Evolutionary conservation across 2,329 filamentous ascomycete genomes (phyloP).

Genomic region (Botrytis deweyae): DNA sequence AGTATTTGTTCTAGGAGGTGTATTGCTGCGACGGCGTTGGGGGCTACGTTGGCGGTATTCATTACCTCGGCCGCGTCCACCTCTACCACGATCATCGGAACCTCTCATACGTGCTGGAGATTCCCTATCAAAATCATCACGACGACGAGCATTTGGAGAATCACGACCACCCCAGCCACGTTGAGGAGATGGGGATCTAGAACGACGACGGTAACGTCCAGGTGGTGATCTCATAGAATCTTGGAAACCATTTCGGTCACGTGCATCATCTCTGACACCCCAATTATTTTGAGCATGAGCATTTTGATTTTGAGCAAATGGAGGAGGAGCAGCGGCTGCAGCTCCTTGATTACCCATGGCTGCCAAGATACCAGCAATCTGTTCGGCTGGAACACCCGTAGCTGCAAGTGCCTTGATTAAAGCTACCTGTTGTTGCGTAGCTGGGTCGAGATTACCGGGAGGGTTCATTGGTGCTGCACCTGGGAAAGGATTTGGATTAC

Average conservation of each 20-base stretch:
- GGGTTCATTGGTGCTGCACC: constrained; percentile 41
- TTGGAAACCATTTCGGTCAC: constrained; percentile 55
- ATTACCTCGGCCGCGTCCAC: constrained; percentile 52
- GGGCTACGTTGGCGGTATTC: constrained; percentile 91
- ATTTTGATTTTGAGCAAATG: constrained; percentile 32
- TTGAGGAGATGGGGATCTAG: constrained; percentile 77
- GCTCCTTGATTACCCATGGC: constrained; percentile 35
- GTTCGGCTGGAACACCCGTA: constrained; percentile 74
- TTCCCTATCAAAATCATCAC: constrained; percentile 65
- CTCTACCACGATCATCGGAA: constrained; percentile 52
- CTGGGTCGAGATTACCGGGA: constrained; percentile 46
- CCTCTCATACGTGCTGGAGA: constrained; percentile 61
- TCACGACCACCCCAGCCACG: constrained; percentile 67
- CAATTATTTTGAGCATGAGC: constrained; percentile 45
- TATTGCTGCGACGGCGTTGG: constrained; percentile 64
- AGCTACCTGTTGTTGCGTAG: constrained; percentile 68
- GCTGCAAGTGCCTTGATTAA: constrained; percentile 73
- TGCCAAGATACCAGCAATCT: constrained; percentile 57
- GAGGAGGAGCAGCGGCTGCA: constrained; percentile 35
- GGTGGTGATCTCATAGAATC: constrained; percentile 61
- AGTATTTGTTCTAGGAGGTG: constrained; percentile 49
- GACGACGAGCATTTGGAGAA: constrained; percentile 47
- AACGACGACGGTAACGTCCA: constrained; percentile 55
- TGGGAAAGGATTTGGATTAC: constrained; percentile 41
- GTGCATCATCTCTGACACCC: constrained; percentile 46